phyloP scores from a whole-genome alignment of 768 basidiomycete genomes.

The Tricholoma furcatifolium region DNA sequence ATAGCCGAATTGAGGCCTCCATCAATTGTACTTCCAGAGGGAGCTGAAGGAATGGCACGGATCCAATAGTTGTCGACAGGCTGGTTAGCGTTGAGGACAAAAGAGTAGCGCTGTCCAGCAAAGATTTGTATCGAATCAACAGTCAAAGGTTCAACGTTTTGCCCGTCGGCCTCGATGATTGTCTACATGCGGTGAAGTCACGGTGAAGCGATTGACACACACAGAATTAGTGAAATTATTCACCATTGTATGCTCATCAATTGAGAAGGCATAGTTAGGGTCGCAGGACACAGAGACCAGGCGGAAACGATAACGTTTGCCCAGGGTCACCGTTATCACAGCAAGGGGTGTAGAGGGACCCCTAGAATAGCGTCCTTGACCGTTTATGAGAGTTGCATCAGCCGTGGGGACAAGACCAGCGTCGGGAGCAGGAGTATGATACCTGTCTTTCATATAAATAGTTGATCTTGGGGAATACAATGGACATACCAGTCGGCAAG shows the following conservation, averaged over 20 bases:
- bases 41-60: background rate
- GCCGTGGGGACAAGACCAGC: background rate
- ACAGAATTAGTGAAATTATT: too few species aligned
- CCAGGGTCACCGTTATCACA: background rate
- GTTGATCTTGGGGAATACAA: background rate
- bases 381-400: slow-evolving; percentile 1
- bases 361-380: background rate
- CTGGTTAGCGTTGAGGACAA: too few species aligned
- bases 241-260: background rate
- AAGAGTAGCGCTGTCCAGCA: too few species aligned
- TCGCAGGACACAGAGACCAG: too few species aligned
- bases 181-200: background rate
- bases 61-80: too few species aligned
- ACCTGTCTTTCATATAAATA: background rate
- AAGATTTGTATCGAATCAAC: background rate
- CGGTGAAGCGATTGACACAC: background rate
- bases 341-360: background rate
- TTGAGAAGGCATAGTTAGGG: background rate
- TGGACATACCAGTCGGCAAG: background rate
- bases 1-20: too few species aligned
- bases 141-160: background rate
- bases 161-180: background rate
- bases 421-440: background rate
- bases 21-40: background rate
- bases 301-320: background rate